Base-by-base conservation (phyloP, 2,329 filamentous ascomycete genomes). In the Fusarium sp. region DNA sequence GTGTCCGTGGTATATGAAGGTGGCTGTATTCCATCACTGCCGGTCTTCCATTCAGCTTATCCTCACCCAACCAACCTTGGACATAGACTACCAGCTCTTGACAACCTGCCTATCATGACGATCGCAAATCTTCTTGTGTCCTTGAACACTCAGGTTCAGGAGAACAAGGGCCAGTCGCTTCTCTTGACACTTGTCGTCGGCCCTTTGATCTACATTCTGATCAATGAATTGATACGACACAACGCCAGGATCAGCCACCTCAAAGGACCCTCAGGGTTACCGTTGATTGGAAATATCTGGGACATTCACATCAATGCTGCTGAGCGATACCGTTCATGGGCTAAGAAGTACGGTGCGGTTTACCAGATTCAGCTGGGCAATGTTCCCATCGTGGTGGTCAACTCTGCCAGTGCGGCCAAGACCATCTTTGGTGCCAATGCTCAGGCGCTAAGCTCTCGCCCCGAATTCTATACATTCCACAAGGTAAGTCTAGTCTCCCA, bases 311-410 rank as follows among this genome's bases (percentile, higher is more conserved):
- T 80, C 51, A 86, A 88, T 63, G 86, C 87, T 0, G 84, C 87
- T 0, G 85, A 88, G 58, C 84, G 87, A 72, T 89, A 88, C 71
- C 83, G 85, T 3, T 68, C 82, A 28, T 89, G 86, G 86, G 81
- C 86, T 0, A 81, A 81, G 53, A 80, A 76, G 39, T 84, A 84
- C 55, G 81, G 80, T 1, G 69, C 75, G 2, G 86, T 89, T 3
- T 89, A 86, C 72, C 87, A 89, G 70, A 85, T 89, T 20, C 83
- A 86, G 71, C 75, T 89, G 8, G 87, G 87, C 1, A 88, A 89
- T 46, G 80, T 87, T 17, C 85, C 86, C 1, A 78, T 88, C 15
- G 81, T 89, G 4, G 82, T 89, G 11, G 82, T 89, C 45, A 88
- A 88, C 71, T 84, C 83, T 7, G 85, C 86, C 2, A 82, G 82